Evolutionary conservation across 306 rosid species (phyloP), one percentile per base, ranked within the genome.

Genomic region (Quercus mongolica): DNA sequence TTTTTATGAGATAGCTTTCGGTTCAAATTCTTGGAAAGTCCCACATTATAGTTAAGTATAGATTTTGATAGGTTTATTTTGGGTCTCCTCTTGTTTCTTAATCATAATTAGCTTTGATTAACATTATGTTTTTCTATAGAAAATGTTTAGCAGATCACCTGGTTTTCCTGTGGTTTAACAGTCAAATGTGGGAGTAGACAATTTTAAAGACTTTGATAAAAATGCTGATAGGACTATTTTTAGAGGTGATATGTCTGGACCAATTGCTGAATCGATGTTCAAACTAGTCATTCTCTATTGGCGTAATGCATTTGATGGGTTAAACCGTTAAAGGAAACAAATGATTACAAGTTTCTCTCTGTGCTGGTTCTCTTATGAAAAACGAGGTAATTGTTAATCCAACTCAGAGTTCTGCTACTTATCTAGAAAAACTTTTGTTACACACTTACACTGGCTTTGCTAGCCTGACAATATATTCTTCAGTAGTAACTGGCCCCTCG

Each of bases 361-460:
- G 94, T 67, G 92, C 97, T 89, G 97, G 97, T 81, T 91, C 94
- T 78, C 94, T 92, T 83, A 83, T 89, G 91, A 95, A 95, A 90
- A 86, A 84, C 30, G 91, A 89, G 99, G 99, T 94, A 83, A 82
- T 83, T 76, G 19, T 25, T 78, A 49, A 74, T 69, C 67, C 75
- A 20, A 57, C 81, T 44, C 51, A 44, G 51, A 44, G 51, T 44
- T 44, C 51, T 44, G 4, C 2, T 44, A 44, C 51, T 44, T 44
- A 10, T 44, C 13, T 44, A 44, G 51, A 44, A 44, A 44, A 85
- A 54, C 62, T 58, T 65, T 12, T 18, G 21, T 31, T 4, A 12
- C 5, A 33, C 41, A 33, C 2, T 5, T 33, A 33, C 5, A 26
- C 71, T 65, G 13, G n/a, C 23, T 33, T 18, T 65, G 23, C 20